phyloP scores from a whole-genome alignment of 2,329 filamentous ascomycete species.

The Tolypocladium album region DNA sequence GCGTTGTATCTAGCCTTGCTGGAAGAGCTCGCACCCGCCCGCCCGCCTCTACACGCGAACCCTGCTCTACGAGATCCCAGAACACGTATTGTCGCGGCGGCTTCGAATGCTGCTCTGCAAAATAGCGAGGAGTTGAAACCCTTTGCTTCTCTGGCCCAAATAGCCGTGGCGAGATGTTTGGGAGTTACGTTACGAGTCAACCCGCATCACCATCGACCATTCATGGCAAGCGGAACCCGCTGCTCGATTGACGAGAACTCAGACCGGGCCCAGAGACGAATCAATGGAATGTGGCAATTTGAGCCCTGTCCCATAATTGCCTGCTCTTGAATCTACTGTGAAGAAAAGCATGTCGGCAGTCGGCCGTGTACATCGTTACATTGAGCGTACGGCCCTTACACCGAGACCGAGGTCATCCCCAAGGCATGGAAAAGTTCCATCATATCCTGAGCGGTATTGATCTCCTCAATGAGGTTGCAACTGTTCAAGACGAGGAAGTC shows the following conservation, averaged over 20 bases:
- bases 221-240: not conserved
- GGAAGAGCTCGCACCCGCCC: not conserved
- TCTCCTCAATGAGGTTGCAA: not conserved
- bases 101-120: not conserved
- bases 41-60: too few relatives aligned
- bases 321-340: not conserved
- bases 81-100: not conserved
- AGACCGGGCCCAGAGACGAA: not conserved
- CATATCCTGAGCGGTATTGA: slow-evolving; percentile 2
- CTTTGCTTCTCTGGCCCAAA: not conserved
- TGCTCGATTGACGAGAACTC: not conserved
- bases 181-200: not conserved
- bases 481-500: slow-evolving; percentile 5
- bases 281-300: not conserved
- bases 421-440: not conserved
- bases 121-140: not conserved
- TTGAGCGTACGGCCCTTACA: not conserved
- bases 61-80: not conserved
- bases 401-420: not conserved
- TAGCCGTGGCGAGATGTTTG: not conserved
- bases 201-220: not conserved
- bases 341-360: not conserved
- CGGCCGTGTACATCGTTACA: not conserved
- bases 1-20: not conserved
- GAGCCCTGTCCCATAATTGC: not conserved